A percentile compares a stretch with the other conserved stretches of the same genome.
Evolutionary conservation across 2,329 filamentous ascomycete species (phyloP).

Genomic region (Alternaria brassicae): DNA sequence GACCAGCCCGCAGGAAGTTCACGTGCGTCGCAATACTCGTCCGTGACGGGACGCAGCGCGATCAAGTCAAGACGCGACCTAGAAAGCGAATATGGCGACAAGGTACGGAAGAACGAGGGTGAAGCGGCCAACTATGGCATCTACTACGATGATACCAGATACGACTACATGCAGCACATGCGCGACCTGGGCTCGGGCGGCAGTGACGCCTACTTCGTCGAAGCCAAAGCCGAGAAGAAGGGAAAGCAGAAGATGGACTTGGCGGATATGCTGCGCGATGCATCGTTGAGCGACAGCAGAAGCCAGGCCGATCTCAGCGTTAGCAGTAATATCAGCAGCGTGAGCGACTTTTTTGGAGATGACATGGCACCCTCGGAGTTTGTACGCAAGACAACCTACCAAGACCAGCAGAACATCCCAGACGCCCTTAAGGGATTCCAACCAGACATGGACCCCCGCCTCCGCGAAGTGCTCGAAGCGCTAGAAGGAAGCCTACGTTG

Average conservation of each 20-base stretch:
- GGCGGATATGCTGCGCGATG: constrained; percentile 76
- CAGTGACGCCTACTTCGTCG: constrained; percentile 83
- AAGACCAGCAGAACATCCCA: constrained; percentile 90
- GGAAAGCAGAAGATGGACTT: constrained; percentile 76
- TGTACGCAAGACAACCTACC: constrained; percentile 78
- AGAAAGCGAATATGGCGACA: constrained; percentile 72
- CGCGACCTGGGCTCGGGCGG: constrained; percentile 73
- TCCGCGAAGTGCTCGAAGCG: constrained; percentile 90
- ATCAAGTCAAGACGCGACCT: constrained; percentile 78
- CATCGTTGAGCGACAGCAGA: constrained; percentile 51
- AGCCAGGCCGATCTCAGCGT: constrained; percentile 54
- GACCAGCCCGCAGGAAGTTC: constrained; percentile 55
- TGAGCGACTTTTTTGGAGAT: constrained; percentile 69
- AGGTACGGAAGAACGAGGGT: constrained; percentile 86
- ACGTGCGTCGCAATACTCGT: constrained; percentile 54
- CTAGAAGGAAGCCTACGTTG: constrained; percentile 95
- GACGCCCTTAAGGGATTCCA: constrained; percentile 93
- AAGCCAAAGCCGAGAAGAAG: constrained; percentile 71
- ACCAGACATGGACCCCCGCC: constrained; percentile 93
- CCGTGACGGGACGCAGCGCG: constrained; percentile 53
- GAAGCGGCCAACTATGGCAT: constrained; percentile 94
- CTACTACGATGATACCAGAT: constrained; percentile 92
- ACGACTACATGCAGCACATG: constrained; percentile 99
- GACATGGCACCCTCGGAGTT: constrained; percentile 82
- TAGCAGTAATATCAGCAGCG: constrained; percentile 51